A percentile compares a stretch with the other conserved stretches of the same genome.
Evolutionary conservation across 1,284 basidiomycete species (phyloP).

Genomic region (Cystobasidium sp.): DNA sequence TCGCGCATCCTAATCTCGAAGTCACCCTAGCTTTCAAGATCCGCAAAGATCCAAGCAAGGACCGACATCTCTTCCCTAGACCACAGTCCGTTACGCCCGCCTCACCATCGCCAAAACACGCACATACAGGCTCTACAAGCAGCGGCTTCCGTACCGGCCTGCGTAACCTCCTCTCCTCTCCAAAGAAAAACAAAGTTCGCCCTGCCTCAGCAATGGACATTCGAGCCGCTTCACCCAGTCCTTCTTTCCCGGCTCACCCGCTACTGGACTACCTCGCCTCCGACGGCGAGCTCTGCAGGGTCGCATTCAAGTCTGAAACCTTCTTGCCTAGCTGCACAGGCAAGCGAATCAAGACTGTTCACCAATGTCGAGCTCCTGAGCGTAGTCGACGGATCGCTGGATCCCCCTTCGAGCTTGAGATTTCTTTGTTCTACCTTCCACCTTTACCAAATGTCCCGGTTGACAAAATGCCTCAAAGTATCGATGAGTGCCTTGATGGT

Average conservation of each 20-base stretch:
- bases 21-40: constrained; percentile 39
- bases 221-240: constrained; percentile 24
- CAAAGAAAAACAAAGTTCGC: constrained; percentile 30
- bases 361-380: constrained; percentile 7
- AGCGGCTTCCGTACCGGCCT: constrained; percentile 36
- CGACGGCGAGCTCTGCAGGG: constrained; percentile 29
- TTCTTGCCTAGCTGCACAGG: constrained; percentile 30
- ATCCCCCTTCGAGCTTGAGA: constrained; percentile 20
- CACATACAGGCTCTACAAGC: constrained; percentile 32
- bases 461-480: constrained; percentile 37
- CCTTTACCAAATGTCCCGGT: constrained; percentile 36
- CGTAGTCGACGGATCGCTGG: constrained; percentile 3
- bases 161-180: constrained; percentile 36
- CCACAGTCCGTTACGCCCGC: constrained; percentile 12
- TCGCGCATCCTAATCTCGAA: constrained; percentile 37
- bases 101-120: constrained; percentile 25
- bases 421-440: constrained; percentile 39
- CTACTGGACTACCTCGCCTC: constrained; percentile 31
- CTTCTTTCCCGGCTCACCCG: constrained; percentile 24
- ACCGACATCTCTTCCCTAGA: constrained; percentile 35
- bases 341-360: constrained; percentile 20
- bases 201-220: constrained; percentile 38
- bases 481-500: constrained; percentile 40
- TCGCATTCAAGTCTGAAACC: constrained; percentile 19
- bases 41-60: constrained; percentile 30